These are phyloP conservation scores for Bipolaris oryzae DNA, from an alignment of 2,329 filamentous ascomycete species.

Conservation along the genomic window DNA sequence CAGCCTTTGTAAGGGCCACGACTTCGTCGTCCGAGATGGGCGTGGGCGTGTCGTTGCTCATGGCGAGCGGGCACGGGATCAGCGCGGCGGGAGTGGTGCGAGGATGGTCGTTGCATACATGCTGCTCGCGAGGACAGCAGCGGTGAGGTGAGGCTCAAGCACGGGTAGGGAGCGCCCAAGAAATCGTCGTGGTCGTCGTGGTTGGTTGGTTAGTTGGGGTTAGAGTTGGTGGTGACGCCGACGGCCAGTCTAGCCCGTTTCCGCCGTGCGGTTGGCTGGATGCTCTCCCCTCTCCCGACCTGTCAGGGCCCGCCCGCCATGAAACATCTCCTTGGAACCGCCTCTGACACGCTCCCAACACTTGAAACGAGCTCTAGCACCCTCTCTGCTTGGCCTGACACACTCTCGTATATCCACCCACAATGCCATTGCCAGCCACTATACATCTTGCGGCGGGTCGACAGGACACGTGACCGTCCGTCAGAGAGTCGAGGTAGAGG, in stretches of 20 bases:
- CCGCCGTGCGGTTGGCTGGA: neutral
- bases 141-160: neutral
- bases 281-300: neutral
- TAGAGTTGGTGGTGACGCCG: neutral
- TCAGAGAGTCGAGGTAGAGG: neutral
- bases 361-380: constrained; percentile 11
- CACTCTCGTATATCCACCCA: neutral
- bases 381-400: neutral
- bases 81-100: constrained; percentile 11
- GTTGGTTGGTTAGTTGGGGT: neutral
- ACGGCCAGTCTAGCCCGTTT: constrained; percentile 12
- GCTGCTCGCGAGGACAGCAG: constrained; percentile 13
- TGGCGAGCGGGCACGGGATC: constrained; percentile 27
- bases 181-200: neutral
- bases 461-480: neutral
- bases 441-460: neutral
- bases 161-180: neutral
- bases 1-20: constrained; percentile 68
- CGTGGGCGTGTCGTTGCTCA: constrained; percentile 48
- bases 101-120: constrained; percentile 13
- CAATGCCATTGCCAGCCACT: neutral
- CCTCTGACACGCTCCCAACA: constrained; percentile 13
- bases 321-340: constrained; percentile 20
- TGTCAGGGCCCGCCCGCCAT: constrained; percentile 18
- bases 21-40: constrained; percentile 68